Evolutionary conservation across 495 filamentous ascomycete genomes (phyloP).

Genomic region (Trichoderma orchidacearum): DNA sequence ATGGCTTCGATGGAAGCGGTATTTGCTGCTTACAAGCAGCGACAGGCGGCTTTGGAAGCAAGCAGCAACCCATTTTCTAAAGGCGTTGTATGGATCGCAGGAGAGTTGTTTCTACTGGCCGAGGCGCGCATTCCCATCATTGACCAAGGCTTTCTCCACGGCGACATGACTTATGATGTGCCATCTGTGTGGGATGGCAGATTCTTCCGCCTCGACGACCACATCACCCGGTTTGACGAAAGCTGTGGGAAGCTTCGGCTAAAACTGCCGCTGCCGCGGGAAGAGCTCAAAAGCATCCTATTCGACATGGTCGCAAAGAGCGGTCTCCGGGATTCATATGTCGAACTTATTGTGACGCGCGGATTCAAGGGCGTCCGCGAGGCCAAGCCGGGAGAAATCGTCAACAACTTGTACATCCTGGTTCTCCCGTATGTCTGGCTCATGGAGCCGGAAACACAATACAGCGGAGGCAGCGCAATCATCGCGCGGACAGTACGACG

Average conservation of each 20-base stretch:
- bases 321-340: conserved; percentile 25
- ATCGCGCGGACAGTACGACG: conserved; percentile 24
- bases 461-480: conserved; percentile 20
- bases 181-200: conserved; percentile 25
- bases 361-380: conserved; percentile 20
- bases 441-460: conserved; percentile 24
- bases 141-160: conserved; percentile 28
- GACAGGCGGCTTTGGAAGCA: conserved; percentile 10
- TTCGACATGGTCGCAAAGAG: conserved; percentile 21
- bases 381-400: conserved; percentile 11
- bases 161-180: conserved; percentile 29
- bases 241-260: conserved; percentile 24
- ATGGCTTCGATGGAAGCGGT: conserved; percentile 16
- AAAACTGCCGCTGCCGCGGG: conserved; percentile 16
- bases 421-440: conserved; percentile 24
- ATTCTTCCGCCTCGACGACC: conserved; percentile 7
- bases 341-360: conserved; percentile 27
- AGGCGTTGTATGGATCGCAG: conserved; percentile 24
- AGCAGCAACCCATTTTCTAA: conserved; percentile 19
- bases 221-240: conserved; percentile 17
- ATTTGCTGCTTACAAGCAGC: conserved; percentile 15
- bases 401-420: conserved; percentile 25
- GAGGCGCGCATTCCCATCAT: conserved; percentile 24
- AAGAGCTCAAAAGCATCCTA: conserved; percentile 19
- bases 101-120: conserved; percentile 14